Conservation (phyloP, 257 asterid genomes). For the Lycium barbarum region DNA sequence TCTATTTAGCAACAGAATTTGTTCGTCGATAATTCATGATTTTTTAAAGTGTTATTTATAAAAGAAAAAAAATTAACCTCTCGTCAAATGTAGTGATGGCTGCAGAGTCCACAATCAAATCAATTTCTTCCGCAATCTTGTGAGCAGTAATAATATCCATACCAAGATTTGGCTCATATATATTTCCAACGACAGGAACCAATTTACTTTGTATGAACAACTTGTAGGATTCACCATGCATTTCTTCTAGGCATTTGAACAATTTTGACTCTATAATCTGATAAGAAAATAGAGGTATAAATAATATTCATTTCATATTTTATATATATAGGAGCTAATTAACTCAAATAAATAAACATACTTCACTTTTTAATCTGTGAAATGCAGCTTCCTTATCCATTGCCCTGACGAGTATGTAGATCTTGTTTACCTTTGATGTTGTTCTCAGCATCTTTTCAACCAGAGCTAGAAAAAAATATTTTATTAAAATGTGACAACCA, state of each 20-base stretch:
- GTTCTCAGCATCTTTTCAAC: too few relatives aligned
- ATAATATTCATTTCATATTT: too few relatives aligned
- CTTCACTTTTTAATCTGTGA: too few relatives aligned
- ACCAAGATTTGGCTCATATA: constrained; percentile 57
- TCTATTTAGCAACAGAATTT: too few relatives aligned
- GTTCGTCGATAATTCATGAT: too few relatives aligned
- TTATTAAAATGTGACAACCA: too few relatives aligned
- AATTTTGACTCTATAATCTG: constrained; percentile 39
- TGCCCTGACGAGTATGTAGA: too few relatives aligned
- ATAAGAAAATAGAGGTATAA: background rate
- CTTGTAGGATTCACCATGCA: constrained; percentile 42
- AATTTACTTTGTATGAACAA: constrained; percentile 44
- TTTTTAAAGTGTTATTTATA: background rate
- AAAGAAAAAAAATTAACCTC: constrained; percentile 39
- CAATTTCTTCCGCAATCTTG: constrained; percentile 42
- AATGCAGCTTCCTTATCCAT: too few relatives aligned
- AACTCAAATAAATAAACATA: background rate
- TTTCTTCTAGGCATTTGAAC: constrained; percentile 44
- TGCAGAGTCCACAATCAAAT: constrained; percentile 55
- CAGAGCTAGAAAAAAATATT: too few relatives aligned
- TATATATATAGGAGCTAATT: background rate
- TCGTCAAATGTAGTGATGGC: constrained; percentile 57
- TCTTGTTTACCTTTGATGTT: too few relatives aligned
- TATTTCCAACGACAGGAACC: constrained; percentile 54
- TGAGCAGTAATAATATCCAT: constrained; percentile 41